A percentile compares a stretch with the other conserved stretches of the same genome.
Conservation (phyloP, 1,139 yeast species). For the Debaryomyces subglobosus region DNA sequence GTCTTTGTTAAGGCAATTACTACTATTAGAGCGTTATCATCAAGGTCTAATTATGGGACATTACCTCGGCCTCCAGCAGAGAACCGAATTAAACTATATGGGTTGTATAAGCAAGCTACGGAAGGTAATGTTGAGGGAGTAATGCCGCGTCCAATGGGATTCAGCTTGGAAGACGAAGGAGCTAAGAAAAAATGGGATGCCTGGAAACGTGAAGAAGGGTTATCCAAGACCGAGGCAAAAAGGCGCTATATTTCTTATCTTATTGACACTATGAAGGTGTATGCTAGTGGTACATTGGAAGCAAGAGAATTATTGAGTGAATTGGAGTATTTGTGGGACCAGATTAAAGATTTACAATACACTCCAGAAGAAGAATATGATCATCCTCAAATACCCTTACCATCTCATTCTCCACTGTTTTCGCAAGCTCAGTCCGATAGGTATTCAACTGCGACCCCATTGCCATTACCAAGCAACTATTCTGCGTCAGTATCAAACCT, state of each 20-base stretch:
- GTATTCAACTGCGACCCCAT: conserved; percentile 42
- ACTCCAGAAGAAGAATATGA: conserved; percentile 35
- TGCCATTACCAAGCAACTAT: conserved; percentile 26
- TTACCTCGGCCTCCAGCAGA: conserved; percentile 82
- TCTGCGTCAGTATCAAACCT: conserved; percentile 26
- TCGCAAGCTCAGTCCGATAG: conserved; percentile 43
- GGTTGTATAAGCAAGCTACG: conserved; percentile 85
- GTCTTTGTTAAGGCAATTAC: conserved; percentile 81
- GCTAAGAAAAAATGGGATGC: conserved; percentile 83
- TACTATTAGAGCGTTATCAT: conserved; percentile 73
- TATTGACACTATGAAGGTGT: conserved; percentile 71
- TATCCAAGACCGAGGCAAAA: conserved; percentile 74
- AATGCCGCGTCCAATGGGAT: conserved; percentile 67
- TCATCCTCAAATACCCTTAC: conserved; percentile 28
- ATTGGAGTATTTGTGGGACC: conserved; percentile 75
- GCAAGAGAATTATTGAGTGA: conserved; percentile 68
- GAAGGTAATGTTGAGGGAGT: conserved; percentile 79
- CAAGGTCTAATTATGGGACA: conserved; percentile 68
- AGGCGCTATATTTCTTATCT: conserved; percentile 66
- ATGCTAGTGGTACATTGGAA: conserved; percentile 70
- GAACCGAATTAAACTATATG: conserved; percentile 69
- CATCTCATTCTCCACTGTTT: conserved; percentile 43
- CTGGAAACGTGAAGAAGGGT: conserved; percentile 77
- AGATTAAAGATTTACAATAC: conserved; percentile 58
- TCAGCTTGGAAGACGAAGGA: conserved; percentile 62